Evolutionary conservation across 192 early-diverging fungal species (phyloP), one percentile per base, ranked within the genome.

Genomic region (Entophlyctis luteolus): DNA sequence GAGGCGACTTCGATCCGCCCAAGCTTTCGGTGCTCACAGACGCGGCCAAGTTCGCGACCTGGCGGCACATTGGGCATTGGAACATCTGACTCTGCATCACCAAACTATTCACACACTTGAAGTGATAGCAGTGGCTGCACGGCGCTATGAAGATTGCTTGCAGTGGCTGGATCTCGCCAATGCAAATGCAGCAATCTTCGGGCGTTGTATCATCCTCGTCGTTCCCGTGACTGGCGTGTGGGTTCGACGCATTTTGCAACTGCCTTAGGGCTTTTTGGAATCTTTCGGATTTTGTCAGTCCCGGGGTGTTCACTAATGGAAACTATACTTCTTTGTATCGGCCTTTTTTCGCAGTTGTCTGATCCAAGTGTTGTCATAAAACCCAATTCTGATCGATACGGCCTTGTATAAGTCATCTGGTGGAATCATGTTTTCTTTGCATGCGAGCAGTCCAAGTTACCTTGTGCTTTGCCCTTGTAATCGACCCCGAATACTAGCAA

Each of bases 41-140:
- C 1, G 84, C 84, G 32, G 79, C 75, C 12, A 86, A 69, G 50
- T 86, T 86, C 1, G 84, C 84, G 5, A 86, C 84, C 55, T 86
- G 84, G 16, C 84, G 68, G 60, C 84, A 86, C 62, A 86, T 57
- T 20, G 84, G 84, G 55, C 84, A 86, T 57, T 84, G 83, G 62
- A 86, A 86, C 84, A 86, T 86, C 27, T 73, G 70, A 3, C 77
- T 79, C 54, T 78, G 76, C 27, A 58, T 59, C 28, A 86, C 46
- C 10, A 86, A n/a, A 23, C 59, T 35, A 32, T 42, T 62, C 31
- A 85, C 81, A 63, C 84, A 86, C 53, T 86, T 86, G 75, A 75
- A 86, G 55, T 86, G 84, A 60, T 74, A 86, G 71, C 83, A 84
- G 68, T 86, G 84, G 6, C 81, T 84, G 63, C 84, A 86, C n/a